Conservation (phyloP, 2,329 filamentous ascomycete species). For the Rugonectria rugulosa region DNA sequence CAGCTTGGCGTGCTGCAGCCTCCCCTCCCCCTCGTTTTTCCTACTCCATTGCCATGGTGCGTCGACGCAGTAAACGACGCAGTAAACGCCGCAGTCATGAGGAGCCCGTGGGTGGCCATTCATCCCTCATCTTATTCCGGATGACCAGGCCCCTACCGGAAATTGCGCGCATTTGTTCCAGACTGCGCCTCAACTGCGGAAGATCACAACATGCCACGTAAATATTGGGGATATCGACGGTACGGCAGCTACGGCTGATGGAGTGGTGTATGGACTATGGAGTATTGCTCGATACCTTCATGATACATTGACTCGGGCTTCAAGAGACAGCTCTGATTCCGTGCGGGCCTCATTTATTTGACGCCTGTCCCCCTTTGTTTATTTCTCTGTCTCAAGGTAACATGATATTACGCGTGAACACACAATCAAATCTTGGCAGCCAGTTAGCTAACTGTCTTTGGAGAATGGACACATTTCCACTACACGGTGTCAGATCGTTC, state of each 20-base stretch:
- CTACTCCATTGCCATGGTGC: not conserved
- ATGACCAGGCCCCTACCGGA: not conserved
- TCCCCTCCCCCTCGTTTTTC: constrained; percentile 13
- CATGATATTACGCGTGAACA: not conserved
- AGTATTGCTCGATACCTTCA: constrained; percentile 5
- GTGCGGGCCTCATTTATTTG: not conserved
- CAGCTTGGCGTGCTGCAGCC: constrained; percentile 5
- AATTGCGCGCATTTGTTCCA: constrained; percentile 12
- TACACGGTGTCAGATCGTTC: not conserved
- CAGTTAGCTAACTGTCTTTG: not conserved
- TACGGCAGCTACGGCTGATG: not conserved
- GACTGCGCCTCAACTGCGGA: constrained; percentile 10
- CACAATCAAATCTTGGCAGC: not conserved
- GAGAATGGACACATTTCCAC: not conserved
- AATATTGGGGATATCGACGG: not conserved
- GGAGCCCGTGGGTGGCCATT: not conserved
- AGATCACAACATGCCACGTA: constrained; percentile 13
- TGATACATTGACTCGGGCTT: too few relatives aligned
- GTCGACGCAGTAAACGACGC: not conserved
- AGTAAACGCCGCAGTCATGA: constrained; percentile 3
- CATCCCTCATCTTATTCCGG: not conserved
- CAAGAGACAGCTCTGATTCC: too few relatives aligned
- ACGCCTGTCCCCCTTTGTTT: too few relatives aligned
- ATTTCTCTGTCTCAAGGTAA: too few relatives aligned
- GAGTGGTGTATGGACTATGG: not conserved